Evolutionary conservation across 768 basidiomycete species (phyloP), one percentile per base, ranked within the genome.

Genomic region (Crassisporium funariophilum): DNA sequence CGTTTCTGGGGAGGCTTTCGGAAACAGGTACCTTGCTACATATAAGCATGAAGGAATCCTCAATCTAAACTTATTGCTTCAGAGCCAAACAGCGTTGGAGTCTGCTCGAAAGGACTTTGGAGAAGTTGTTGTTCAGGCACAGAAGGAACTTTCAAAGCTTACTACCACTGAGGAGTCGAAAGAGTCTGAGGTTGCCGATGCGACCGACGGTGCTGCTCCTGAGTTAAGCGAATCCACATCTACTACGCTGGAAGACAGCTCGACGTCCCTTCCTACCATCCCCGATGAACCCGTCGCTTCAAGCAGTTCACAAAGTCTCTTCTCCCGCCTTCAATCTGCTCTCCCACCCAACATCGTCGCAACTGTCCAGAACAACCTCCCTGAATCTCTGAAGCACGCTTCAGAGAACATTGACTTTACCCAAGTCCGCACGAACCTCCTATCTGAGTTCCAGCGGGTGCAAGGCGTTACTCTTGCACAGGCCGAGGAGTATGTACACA

Each of bases 1-100:
- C 76, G 86, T 41, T 85, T 93, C 61, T 97, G 94, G 94, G 91
- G 91, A 35, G 88, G 91, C 22, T 88, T 95, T 60, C 82, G 84
- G 73, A 89, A 87, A 64, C 92, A 94, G 83, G 92, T 83, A 56
- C 53, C 82, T 59, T 48, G 34, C 23, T 9, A 15, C 21, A 19
- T 17, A 7, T 21, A 33, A 16, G 46, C 22, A 16, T 39, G 4
- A n/a, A 35, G n/a, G 7, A 15, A 21, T 44, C 21, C 16, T 16
- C 35, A 43, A 31, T 27, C 31, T 36, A 39, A 36, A 40, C 35
- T 39, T 19, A 38, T 16, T 35, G 15, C 40, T 11, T 33, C 44
- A 91, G 89, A 84, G 88, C 59, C 86, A 88, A 66, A 75, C 62
- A 31, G 86, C 78, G 4, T 60, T 91, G 15, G 75, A 86, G 55